phyloP scores from a whole-genome alignment of 257 asterid species.

The Solanum verrucosum region DNA sequence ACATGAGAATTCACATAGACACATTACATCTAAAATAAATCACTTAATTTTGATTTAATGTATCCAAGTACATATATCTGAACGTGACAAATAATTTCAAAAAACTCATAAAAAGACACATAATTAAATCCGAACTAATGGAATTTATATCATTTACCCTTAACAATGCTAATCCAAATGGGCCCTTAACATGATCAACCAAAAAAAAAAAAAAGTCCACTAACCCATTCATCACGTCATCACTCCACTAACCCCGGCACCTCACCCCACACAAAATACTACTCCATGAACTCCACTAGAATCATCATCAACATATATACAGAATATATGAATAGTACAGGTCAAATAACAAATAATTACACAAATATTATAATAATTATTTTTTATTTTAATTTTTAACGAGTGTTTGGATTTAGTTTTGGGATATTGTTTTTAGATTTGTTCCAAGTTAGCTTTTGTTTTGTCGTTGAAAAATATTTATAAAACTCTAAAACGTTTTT shows the following conservation, averaged over 20 bases:
- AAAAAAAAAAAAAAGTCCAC: background rate
- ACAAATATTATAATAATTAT: too few species aligned
- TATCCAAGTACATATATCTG: rapidly evolving
- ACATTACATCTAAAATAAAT: too few species aligned
- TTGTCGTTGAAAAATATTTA: background rate
- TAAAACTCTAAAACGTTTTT: background rate
- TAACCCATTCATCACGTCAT: background rate
- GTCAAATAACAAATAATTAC: background rate
- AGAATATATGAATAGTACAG: background rate
- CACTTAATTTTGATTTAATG: too few species aligned
- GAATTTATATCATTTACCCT: background rate
- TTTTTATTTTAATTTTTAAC: too few species aligned
- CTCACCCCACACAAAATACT: background rate
- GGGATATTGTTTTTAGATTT: background rate
- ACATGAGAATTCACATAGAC: background rate
- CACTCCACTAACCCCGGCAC: background rate
- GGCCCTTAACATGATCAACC: background rate
- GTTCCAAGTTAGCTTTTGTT: background rate
- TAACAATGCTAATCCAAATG: background rate
- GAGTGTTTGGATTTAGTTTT: background rate
- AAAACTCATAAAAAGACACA: too few species aligned
- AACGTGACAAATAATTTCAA: too few species aligned
- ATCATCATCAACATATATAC: background rate
- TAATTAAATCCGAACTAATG: background rate
- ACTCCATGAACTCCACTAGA: background rate